Percentiles rank a stretch among this genome's conserved stretches.
These are phyloP conservation scores for Colletotrichum chlorophyti DNA, from an alignment of 2,329 filamentous ascomycete species.

Conservation along the genomic window DNA sequence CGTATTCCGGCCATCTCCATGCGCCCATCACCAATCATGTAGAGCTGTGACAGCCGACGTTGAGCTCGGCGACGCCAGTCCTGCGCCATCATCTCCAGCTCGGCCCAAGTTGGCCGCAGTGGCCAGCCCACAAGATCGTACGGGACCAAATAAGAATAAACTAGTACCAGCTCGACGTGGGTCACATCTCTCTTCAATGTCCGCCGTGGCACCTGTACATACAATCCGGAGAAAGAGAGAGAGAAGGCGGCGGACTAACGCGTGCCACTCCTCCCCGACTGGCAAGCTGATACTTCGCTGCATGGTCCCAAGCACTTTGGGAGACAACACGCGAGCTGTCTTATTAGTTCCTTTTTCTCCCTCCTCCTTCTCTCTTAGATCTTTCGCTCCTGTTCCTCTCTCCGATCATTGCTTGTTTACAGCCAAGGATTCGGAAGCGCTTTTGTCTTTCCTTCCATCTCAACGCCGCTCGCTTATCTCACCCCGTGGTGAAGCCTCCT, in stretches of 20 bases:
- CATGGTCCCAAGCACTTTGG: background rate
- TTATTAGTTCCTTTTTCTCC: constrained; percentile 10
- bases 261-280: background rate
- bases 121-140: constrained; percentile 2
- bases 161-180: background rate
- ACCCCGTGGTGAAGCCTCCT: background rate
- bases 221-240: background rate
- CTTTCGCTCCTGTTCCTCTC: background rate
- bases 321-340: constrained; percentile 4
- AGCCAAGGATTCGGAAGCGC: background rate
- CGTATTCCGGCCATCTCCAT: constrained; percentile 14
- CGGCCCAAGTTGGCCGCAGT: constrained; percentile 16
- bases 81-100: constrained; percentile 26
- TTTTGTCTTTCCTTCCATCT: too few species aligned
- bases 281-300: background rate
- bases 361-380: background rate
- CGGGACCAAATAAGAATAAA: background rate
- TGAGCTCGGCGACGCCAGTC: constrained; percentile 1
- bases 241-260: background rate
- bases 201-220: background rate
- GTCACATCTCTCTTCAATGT: background rate
- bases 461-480: background rate
- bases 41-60: background rate
- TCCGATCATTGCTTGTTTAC: background rate
- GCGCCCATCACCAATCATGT: constrained; percentile 4